Evolutionary conservation across 2,329 filamentous ascomycete genomes (phyloP).

Genomic region (Colletotrichum eremochloae): DNA sequence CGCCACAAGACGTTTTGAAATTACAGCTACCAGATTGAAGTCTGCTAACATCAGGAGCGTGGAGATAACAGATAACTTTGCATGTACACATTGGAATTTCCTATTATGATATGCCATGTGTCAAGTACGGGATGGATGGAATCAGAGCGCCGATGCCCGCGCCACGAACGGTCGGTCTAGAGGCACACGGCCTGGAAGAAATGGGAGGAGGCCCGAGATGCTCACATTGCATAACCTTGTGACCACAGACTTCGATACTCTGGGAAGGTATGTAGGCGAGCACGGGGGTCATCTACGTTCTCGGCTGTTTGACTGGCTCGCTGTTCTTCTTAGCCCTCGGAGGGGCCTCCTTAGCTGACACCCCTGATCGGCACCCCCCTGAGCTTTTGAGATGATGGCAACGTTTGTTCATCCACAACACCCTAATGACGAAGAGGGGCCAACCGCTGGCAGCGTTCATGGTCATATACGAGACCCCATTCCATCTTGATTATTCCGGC

Average conservation of each 20-base stretch:
- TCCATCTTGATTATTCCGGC: not conserved
- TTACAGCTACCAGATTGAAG: not conserved
- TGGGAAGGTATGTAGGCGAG: not conserved
- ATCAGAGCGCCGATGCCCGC: conserved; percentile 1
- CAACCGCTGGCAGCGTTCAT: not conserved
- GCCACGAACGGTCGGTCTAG: not conserved
- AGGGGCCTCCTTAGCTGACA: too few relatives aligned
- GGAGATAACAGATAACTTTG: not conserved
- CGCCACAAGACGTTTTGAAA: conserved; percentile 8
- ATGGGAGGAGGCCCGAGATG: conserved; percentile 6
- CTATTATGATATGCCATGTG: conserved; percentile 1
- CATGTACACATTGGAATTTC: not conserved
- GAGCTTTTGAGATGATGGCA: conserved; percentile 8
- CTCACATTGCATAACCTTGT: not conserved
- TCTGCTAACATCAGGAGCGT: not conserved
- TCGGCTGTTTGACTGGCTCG: not conserved
- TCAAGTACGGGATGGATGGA: conserved; percentile 14
- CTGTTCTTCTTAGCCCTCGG: not conserved
- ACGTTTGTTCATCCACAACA: not conserved
- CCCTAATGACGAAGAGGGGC: not conserved
- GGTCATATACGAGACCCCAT: not conserved
- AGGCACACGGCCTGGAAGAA: not conserved
- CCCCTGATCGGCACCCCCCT: not conserved
- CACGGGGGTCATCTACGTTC: not conserved
- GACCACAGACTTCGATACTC: not conserved